Evolutionary conservation across 192 early-diverging fungal genomes (phyloP).

Genomic region (Lobosporangium transversale): DNA sequence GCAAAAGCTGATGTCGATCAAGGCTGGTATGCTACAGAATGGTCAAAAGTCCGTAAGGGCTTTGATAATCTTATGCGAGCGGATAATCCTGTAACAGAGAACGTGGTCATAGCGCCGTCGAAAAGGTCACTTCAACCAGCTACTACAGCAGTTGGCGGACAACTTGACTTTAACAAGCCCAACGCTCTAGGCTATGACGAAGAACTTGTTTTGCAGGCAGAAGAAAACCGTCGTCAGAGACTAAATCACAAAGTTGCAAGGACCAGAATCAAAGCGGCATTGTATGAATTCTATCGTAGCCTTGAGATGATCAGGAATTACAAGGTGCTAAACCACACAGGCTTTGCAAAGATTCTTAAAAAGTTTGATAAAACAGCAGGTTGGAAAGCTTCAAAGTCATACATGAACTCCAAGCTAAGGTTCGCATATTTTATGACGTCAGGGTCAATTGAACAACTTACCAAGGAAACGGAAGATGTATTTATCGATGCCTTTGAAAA

Average conservation of each 20-base stretch:
- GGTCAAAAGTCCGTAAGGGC: constrained; percentile 36
- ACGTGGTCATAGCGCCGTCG: constrained; percentile 14
- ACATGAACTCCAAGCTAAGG: constrained; percentile 23
- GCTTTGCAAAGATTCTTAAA: constrained; percentile 77
- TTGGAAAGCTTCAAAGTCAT: constrained; percentile 31
- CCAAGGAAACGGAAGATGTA: constrained; percentile 73
- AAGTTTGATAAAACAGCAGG: constrained; percentile 78
- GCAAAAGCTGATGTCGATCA: constrained; percentile 27
- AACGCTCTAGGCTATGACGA: constrained; percentile 16
- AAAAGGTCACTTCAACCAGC: neutral
- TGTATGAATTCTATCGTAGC: constrained; percentile 80
- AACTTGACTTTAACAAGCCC: neutral
- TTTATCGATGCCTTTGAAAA: constrained; percentile 72
- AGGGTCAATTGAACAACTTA: constrained; percentile 62
- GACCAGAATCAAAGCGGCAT: constrained; percentile 70
- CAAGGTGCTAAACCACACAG: constrained; percentile 58
- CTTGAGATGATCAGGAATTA: constrained; percentile 78
- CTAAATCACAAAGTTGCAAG: constrained; percentile 59
- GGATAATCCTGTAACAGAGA: constrained; percentile 15
- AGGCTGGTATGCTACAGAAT: constrained; percentile 44
- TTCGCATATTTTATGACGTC: constrained; percentile 66
- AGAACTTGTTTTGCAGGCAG: constrained; percentile 24
- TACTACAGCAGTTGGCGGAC: neutral
- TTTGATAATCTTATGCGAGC: constrained; percentile 23
- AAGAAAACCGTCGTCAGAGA: constrained; percentile 16